phyloP scores from a whole-genome alignment of 2,329 filamentous ascomycete species.

The Fusarium brevicatenulatum region DNA sequence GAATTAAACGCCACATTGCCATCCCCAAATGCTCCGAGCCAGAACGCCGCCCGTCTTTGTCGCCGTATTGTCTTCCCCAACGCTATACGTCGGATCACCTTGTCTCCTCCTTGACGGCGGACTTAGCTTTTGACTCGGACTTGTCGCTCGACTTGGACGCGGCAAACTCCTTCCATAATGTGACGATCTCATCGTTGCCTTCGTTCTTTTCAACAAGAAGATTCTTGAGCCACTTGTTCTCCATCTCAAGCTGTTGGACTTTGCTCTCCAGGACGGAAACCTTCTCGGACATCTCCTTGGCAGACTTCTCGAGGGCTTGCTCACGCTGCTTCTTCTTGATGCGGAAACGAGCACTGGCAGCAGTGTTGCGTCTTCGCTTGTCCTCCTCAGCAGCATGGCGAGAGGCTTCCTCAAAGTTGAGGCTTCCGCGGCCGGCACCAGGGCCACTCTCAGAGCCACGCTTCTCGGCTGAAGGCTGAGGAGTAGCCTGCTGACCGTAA shows the following conservation, averaged over 20 bases:
- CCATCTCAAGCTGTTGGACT: slow-evolving; percentile 81
- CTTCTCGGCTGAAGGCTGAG: slow-evolving; percentile 54
- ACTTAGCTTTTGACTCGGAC: slow-evolving; percentile 41
- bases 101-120: slow-evolving; percentile 43
- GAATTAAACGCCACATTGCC: slow-evolving; percentile 40
- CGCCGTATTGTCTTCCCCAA: slow-evolving; percentile 25
- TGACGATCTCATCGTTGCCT: slow-evolving; percentile 62
- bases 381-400: slow-evolving; percentile 85
- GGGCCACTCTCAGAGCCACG: slow-evolving; percentile 56
- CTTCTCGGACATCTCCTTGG: slow-evolving; percentile 86
- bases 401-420: slow-evolving; percentile 75
- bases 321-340: slow-evolving; percentile 97
- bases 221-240: slow-evolving; percentile 85
- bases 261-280: slow-evolving; percentile 77
- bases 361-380: slow-evolving; percentile 88
- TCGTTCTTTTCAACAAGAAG: slow-evolving; percentile 85
- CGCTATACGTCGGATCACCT: slow-evolving; percentile 25
- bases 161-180: slow-evolving; percentile 63
- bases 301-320: slow-evolving; percentile 81
- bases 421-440: slow-evolving; percentile 52
- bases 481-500: slow-evolving; percentile 45
- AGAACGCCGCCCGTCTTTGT: slow-evolving; percentile 40
- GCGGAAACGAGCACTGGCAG: slow-evolving; percentile 87
- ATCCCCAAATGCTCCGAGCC: slow-evolving; percentile 33
- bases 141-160: slow-evolving; percentile 48